Evolutionary conservation across 2,329 filamentous ascomycete species (phyloP), one percentile per base, ranked within the genome.

Genomic region (Stylonectria norvegica): DNA sequence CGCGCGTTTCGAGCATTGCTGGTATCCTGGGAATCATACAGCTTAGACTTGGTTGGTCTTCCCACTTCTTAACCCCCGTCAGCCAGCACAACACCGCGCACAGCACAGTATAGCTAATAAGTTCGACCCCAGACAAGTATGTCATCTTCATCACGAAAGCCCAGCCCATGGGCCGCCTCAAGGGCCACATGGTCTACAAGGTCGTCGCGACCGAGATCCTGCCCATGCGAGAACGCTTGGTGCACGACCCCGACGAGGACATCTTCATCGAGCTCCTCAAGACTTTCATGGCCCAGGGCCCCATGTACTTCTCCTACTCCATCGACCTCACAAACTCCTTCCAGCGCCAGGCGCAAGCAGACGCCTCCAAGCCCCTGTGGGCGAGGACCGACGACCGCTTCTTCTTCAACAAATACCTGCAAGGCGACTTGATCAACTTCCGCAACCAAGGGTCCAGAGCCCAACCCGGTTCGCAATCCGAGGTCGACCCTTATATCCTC

Each of bases 281-380:
- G 65, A 80, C 77, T 34, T 82, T 93, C 48, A 77, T 98, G 55
- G 85, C 86, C 63, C 83, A 79, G 10, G 87, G 86, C 0, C 89
- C 91, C 7, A 89, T 97, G 84, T 97, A 95, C 76, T 98, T 96
- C 60, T 97, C 93, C 42, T 98, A 98, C 72, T 91, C 90, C 7
- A 81, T 95, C 63, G 93, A 98, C 66, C 78, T 98, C 50, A 98
- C 93, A 55, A 98, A 95, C 72, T 90, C 81, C 62, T 95, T 97
- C 71, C 93, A 98, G 69, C 83, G 93, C 49, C 93, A 97, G 63
- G 83, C 90, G 4, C 81, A 90, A 52, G 73, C 81, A 50, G 81
- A 95, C 62, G 69, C 72, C 40, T 77, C 78, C 12, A 71, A 76
- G 40, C 90, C 93, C 10, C 68, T 97, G 42, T 98, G 93, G 93